phyloP scores from a whole-genome alignment of 352 stramenopile genomes.

The Pythium folliculosum region DNA sequence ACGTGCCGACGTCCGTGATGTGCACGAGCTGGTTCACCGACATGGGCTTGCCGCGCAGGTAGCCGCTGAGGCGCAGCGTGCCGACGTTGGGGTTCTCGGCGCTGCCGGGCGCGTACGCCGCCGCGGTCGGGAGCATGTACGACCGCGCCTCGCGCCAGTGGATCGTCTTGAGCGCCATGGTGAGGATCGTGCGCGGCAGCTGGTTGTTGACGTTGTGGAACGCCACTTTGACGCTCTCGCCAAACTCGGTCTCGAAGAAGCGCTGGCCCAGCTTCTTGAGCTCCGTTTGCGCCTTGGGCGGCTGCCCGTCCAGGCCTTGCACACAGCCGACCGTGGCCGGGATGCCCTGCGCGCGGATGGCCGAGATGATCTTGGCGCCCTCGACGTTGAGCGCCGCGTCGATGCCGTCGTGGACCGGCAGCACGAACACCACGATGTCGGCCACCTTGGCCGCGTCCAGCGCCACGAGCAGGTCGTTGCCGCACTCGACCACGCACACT shows the following conservation, averaged over 20 bases:
- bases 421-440: constrained; percentile 80
- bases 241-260: constrained; percentile 91
- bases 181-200: constrained; percentile 80
- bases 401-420: constrained; percentile 74
- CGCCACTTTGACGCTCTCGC: constrained; percentile 76
- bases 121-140: constrained; percentile 82
- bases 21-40: constrained; percentile 96
- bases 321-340: constrained; percentile 86
- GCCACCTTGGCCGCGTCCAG: constrained; percentile 88
- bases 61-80: constrained; percentile 92
- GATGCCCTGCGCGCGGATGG: constrained; percentile 92
- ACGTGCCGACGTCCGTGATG: constrained; percentile 95
- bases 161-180: constrained; percentile 79
- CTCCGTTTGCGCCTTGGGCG: constrained; percentile 70
- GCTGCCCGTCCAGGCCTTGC: constrained; percentile 78
- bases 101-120: constrained; percentile 64
- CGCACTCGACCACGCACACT: constrained; percentile 83
- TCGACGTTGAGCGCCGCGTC: constrained; percentile 85
- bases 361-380: constrained; percentile 89
- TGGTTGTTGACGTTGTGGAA: constrained; percentile 79
- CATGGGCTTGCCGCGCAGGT: constrained; percentile 94
- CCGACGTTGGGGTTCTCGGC: constrained; percentile 44
- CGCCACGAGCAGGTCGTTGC: constrained; percentile 76
- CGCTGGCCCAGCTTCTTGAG: constrained; percentile 85
- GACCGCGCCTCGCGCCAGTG: constrained; percentile 89